phyloP scores from a whole-genome alignment of 1,284 basidiomycete species.

The Cutaneotrichosporon cavernicola region DNA sequence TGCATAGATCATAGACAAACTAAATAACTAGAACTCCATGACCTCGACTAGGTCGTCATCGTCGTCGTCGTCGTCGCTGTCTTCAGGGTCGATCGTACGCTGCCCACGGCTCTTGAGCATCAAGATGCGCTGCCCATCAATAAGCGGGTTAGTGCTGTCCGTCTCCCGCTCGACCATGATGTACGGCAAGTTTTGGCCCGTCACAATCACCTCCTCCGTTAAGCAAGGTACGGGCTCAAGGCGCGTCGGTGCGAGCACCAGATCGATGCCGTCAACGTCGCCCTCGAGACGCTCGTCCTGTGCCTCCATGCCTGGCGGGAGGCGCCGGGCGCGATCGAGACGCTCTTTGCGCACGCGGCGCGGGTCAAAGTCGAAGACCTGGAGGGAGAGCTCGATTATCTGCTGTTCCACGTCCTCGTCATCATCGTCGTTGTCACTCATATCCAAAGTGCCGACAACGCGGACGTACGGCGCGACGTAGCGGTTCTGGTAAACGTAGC shows the following conservation, averaged over 20 bases:
- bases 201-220: conserved; percentile 9
- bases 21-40: conserved; percentile 33
- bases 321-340: conserved; percentile 17
- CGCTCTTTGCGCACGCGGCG: conserved; percentile 38
- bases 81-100: not conserved
- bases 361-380: conserved; percentile 51
- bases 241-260: conserved; percentile 36
- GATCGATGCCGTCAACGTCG: conserved; percentile 17
- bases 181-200: conserved; percentile 43
- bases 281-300: conserved; percentile 11
- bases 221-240: conserved; percentile 6
- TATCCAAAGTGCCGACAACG: not conserved
- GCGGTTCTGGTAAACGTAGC: conserved; percentile 51
- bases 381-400: conserved; percentile 18
- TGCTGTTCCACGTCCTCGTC: conserved; percentile 14
- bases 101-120: not conserved
- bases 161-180: conserved; percentile 28
- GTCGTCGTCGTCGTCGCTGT: conserved; percentile 2
- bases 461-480: conserved; percentile 33
- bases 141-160: conserved; percentile 37
- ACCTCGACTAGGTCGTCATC: conserved; percentile 25
- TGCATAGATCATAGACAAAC: not conserved
- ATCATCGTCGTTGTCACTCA: not conserved
- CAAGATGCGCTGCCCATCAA: conserved; percentile 49
- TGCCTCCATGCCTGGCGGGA: conserved; percentile 1